Conservation (phyloP, 768 basidiomycete genomes). For the Harrya chromipes region DNA sequence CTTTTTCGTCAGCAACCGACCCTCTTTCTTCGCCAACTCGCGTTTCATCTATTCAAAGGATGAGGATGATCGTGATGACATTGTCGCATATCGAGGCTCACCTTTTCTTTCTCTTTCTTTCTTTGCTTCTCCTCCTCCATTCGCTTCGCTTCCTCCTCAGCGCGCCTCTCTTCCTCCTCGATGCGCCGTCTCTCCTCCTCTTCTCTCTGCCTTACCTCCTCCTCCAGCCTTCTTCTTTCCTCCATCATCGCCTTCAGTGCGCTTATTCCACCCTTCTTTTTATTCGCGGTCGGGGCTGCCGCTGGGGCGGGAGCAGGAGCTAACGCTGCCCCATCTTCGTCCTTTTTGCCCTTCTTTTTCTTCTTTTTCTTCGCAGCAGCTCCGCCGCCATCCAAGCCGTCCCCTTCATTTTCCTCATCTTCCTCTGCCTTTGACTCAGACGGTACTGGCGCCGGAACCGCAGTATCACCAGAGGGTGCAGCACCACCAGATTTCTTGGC, state of each 20-base stretch:
- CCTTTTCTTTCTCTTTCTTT: constrained; percentile 88
- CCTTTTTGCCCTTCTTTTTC: constrained; percentile 77
- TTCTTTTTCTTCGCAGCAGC: constrained; percentile 75
- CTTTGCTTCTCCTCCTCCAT: constrained; percentile 83
- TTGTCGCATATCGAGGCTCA: constrained; percentile 23
- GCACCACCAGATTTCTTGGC: constrained; percentile 60
- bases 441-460: constrained; percentile 9
- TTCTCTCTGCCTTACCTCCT: constrained; percentile 66
- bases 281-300: constrained; percentile 40
- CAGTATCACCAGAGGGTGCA: constrained; percentile 28
- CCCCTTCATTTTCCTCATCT: constrained; percentile 67
- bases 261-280: constrained; percentile 78
- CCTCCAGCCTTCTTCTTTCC: constrained; percentile 84
- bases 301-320: constrained; percentile 32
- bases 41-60: constrained; percentile 66
- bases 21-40: constrained; percentile 91
- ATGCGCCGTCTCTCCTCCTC: constrained; percentile 80
- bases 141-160: constrained; percentile 71
- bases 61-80: not conserved
- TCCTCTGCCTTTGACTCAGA: constrained; percentile 34
- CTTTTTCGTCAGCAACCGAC: constrained; percentile 92
- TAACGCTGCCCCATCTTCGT: constrained; percentile 57
- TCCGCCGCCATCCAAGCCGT: constrained; percentile 51
- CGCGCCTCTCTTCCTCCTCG: constrained; percentile 83
- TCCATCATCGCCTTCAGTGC: constrained; percentile 91